Evolutionary conservation across 768 basidiomycete species (phyloP).

Genomic region (Boletus coccyginus): DNA sequence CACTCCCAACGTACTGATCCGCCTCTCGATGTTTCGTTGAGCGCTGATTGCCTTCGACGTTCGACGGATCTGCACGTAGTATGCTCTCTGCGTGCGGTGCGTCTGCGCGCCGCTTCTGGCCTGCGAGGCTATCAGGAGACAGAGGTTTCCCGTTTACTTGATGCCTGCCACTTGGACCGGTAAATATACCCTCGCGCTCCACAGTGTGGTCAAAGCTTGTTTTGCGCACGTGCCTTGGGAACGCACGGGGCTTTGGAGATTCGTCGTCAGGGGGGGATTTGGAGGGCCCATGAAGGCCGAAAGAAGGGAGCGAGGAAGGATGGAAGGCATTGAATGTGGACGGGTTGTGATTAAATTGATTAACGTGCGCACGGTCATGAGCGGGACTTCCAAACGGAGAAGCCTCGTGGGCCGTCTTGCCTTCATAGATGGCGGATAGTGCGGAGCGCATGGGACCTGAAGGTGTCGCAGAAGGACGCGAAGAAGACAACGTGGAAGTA

Average conservation of each 20-base stretch:
- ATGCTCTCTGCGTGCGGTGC: conserved; percentile 78
- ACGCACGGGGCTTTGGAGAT: conserved; percentile 46
- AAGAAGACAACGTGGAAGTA: conserved; percentile 41
- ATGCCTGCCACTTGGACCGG: conserved; percentile 64
- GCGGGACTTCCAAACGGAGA: conserved; percentile 38
- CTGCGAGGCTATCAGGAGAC: conserved; percentile 59
- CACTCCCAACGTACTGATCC: conserved; percentile 40
- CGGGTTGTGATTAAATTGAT: conserved; percentile 37
- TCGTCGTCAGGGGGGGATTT: conserved; percentile 31
- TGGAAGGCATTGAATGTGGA: conserved; percentile 48
- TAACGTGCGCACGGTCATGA: conserved; percentile 28
- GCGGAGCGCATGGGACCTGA: conserved; percentile 38
- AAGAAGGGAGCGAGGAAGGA: conserved; percentile 73
- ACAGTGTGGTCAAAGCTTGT: conserved; percentile 95
- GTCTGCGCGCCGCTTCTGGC: conserved; percentile 79
- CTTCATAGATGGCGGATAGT: conserved; percentile 48
- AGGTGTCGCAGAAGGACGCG: conserved; percentile 48
- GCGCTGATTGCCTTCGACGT: conserved; percentile 40
- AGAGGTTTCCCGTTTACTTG: conserved; percentile 78
- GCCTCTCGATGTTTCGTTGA: conserved; percentile 32
- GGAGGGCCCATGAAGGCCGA: conserved; percentile 61
- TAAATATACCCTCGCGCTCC: conserved; percentile 57
- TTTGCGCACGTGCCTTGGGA: conserved; percentile 87
- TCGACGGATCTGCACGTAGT: conserved; percentile 73
- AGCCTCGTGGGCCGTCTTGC: conserved; percentile 34